These are phyloP conservation scores for Penicillium goetzii DNA, from an alignment of 495 filamentous ascomycete genomes.

Conservation along the genomic window DNA sequence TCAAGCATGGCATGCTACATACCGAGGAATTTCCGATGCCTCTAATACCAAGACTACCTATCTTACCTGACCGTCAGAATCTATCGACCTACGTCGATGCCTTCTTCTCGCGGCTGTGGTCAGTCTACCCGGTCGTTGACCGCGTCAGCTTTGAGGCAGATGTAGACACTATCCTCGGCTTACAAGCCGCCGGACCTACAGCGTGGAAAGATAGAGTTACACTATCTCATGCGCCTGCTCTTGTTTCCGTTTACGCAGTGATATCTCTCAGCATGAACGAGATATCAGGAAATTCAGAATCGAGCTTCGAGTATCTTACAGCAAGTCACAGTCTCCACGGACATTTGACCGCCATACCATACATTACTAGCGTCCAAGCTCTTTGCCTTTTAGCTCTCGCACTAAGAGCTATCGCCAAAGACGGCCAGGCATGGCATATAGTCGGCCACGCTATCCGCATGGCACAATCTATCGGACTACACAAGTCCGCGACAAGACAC, in stretches of 20 bases:
- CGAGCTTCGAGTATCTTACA: neutral
- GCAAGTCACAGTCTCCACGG: slow-evolving; percentile 3
- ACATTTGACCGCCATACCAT: neutral
- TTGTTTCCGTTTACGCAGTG: neutral
- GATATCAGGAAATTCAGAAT: neutral
- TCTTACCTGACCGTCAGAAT: neutral
- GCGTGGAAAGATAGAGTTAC: neutral
- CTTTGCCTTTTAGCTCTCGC: neutral
- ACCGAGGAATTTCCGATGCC: slow-evolving; percentile 17
- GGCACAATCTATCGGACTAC: neutral
- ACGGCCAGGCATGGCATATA: neutral
- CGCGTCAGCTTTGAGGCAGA: neutral
- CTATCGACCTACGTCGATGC: neutral
- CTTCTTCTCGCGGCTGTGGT: neutral
- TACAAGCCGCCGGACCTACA: neutral
- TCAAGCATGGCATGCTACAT: slow-evolving; percentile 16
- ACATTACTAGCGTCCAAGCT: neutral
- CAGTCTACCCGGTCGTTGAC: neutral
- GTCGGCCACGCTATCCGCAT: slow-evolving; percentile 5
- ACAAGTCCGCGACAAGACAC: neutral
- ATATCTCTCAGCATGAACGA: slow-evolving; percentile 1
- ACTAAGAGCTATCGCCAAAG: neutral
- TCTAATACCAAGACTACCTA: neutral
- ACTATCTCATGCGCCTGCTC: neutral
- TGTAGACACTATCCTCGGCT: neutral